Percentiles rank a stretch among this genome's conserved stretches.
phyloP scores from a whole-genome alignment of 768 basidiomycete species.

The Hortiboletus campestris region DNA sequence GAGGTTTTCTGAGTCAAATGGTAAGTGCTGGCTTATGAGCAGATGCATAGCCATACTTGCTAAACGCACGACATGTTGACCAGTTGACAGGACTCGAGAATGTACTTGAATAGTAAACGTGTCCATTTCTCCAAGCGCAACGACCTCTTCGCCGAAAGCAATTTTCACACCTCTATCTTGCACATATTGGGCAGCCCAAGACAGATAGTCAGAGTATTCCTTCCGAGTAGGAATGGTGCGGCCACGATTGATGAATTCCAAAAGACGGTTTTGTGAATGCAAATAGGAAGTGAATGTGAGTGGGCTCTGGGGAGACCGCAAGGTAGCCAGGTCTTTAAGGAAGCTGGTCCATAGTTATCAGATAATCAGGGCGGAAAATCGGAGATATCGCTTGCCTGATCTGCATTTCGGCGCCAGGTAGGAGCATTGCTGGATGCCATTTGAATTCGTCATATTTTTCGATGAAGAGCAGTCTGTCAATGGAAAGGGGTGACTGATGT shows the following conservation, averaged over 20 bases:
- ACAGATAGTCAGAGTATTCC: conserved; percentile 54
- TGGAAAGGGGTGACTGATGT: conserved; percentile 17
- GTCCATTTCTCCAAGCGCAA: conserved; percentile 35
- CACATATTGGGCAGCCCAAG: conserved; percentile 49
- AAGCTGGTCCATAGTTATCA: conserved; percentile 33
- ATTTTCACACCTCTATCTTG: conserved; percentile 43
- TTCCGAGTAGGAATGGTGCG: conserved; percentile 50
- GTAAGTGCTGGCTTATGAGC: conserved; percentile 1
- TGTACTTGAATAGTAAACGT: conserved; percentile 39
- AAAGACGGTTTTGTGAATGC: conserved; percentile 46
- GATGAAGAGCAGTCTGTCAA: conserved; percentile 41
- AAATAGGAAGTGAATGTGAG: conserved; percentile 55
- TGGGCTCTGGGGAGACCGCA: conserved; percentile 49
- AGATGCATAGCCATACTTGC: conserved; percentile 37
- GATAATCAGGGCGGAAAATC: neutral
- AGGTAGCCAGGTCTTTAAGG: conserved; percentile 53
- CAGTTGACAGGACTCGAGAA: conserved; percentile 36
- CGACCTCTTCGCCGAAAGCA: conserved; percentile 46
- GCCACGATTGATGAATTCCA: conserved; percentile 53
- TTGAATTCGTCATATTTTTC: conserved; percentile 47
- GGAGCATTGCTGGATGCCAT: conserved; percentile 58
- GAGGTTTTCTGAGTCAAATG: conserved; percentile 38
- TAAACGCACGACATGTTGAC: conserved; percentile 32
- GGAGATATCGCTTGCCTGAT: conserved; percentile 38
- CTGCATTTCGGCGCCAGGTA: conserved; percentile 52